Conservation (phyloP, 2,329 filamentous ascomycete genomes). For the Penicillium nordicum region DNA sequence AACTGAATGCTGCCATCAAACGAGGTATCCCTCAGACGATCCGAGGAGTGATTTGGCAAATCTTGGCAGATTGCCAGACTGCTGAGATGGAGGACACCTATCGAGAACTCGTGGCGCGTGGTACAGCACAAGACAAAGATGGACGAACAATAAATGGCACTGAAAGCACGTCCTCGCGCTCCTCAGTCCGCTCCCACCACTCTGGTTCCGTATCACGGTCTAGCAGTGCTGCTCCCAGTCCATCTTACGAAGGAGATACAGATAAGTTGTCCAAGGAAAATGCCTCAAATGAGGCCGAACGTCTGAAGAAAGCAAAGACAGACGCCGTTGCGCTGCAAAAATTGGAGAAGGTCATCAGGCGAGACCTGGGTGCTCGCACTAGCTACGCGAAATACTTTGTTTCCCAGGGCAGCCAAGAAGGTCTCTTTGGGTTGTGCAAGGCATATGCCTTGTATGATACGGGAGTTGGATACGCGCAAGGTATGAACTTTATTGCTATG, state of each 20-base stretch:
- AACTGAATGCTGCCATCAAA: constrained; percentile 85
- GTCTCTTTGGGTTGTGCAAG: constrained; percentile 92
- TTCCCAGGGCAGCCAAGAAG: constrained; percentile 85
- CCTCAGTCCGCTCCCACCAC: constrained; percentile 75
- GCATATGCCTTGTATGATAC: constrained; percentile 96
- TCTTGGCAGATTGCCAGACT: constrained; percentile 91
- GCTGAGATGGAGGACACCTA: constrained; percentile 87
- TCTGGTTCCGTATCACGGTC: constrained; percentile 61
- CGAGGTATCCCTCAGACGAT: constrained; percentile 92
- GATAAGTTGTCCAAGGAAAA: constrained; percentile 66
- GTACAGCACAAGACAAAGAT: constrained; percentile 75
- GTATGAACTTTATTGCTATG: constrained; percentile 99
- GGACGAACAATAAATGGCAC: constrained; percentile 53
- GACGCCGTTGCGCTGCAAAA: constrained; percentile 71
- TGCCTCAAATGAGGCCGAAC: constrained; percentile 61
- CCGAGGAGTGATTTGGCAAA: constrained; percentile 98
- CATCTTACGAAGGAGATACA: constrained; percentile 58
- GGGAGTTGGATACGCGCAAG: constrained; percentile 91
- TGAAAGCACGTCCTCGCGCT: constrained; percentile 72
- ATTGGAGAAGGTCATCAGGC: constrained; percentile 86
- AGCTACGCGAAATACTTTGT: constrained; percentile 96
- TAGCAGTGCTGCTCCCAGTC: constrained; percentile 52
- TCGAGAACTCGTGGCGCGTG: constrained; percentile 71
- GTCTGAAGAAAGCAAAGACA: constrained; percentile 74
- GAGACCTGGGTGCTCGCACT: constrained; percentile 86